Conservation (phyloP, 306 rosid species). For the Vachellia collinsii region DNA sequence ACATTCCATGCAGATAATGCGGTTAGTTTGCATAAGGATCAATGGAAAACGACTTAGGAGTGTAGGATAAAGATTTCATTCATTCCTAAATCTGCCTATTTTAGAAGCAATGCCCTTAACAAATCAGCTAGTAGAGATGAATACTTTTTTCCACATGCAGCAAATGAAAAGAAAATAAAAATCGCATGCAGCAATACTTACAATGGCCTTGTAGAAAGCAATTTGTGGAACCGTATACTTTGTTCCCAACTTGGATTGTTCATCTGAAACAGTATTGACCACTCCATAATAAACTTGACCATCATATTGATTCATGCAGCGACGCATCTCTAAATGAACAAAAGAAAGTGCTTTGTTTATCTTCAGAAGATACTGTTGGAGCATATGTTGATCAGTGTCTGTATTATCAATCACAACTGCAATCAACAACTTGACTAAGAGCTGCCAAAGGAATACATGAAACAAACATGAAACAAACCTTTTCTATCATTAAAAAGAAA, state of each 20-base stretch:
- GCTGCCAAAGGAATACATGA: neutral
- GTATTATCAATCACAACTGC: constrained; percentile 29
- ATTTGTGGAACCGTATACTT: constrained; percentile 79
- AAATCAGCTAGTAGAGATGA: constrained; percentile 18
- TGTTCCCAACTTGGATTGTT: constrained; percentile 86
- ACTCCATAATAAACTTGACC: constrained; percentile 83
- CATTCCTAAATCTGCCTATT: too few relatives aligned
- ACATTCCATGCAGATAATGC: neutral
- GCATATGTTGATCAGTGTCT: constrained; percentile 56
- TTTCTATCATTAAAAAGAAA: neutral
- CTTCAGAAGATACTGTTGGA: constrained; percentile 71
- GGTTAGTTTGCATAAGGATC: neutral
- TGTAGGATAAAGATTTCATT: neutral
- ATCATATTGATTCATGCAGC: constrained; percentile 79
- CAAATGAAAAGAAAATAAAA: constrained; percentile 16
- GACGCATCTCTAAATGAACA: constrained; percentile 82
- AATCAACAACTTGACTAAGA: constrained; percentile 28
- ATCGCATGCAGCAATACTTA: constrained; percentile 48
- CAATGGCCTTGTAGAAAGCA: constrained; percentile 91
- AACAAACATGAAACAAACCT: neutral
- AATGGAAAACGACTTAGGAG: neutral
- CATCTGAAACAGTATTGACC: constrained; percentile 82
- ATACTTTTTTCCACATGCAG: constrained; percentile 7
- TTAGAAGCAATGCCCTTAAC: neutral
- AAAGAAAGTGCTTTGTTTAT: constrained; percentile 82